Percentiles rank a stretch among this genome's conserved stretches.
Evolutionary conservation across 2,329 filamentous ascomycete genomes (phyloP).

Genomic region (Beauveria varroae): DNA sequence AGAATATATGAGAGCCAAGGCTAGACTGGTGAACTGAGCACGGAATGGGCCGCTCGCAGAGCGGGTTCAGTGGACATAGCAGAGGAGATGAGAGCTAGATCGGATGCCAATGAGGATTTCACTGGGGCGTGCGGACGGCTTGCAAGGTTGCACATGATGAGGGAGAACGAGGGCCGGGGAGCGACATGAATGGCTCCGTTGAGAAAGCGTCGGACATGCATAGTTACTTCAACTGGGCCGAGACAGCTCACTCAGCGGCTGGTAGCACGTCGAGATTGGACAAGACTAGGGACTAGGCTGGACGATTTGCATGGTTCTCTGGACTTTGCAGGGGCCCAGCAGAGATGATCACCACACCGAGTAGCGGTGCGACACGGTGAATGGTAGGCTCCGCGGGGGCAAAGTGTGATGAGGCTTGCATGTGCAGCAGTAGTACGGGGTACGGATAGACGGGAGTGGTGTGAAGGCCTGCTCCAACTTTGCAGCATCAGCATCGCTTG

Average conservation of each 20-base stretch:
- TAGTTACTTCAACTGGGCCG: background rate
- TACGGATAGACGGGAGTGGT: background rate
- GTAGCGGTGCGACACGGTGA: constrained; percentile 3
- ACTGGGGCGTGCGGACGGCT: background rate
- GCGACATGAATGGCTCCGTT: constrained; percentile 8
- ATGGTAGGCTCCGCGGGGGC: background rate
- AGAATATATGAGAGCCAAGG: constrained; percentile 6
- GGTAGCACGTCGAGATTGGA: constrained; percentile 6
- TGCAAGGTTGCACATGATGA: constrained; percentile 4
- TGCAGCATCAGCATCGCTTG: background rate
- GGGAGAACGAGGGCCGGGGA: background rate
- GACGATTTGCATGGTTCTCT: background rate
- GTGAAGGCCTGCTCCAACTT: background rate
- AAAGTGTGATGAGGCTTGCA: constrained; percentile 10
- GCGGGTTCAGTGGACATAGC: background rate
- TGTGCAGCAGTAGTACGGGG: background rate
- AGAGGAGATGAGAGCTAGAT: background rate
- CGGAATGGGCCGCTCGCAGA: background rate
- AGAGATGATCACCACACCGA: background rate
- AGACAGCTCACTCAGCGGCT: constrained; percentile 2
- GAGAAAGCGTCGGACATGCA: background rate
- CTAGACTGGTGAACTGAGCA: background rate
- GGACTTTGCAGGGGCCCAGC: background rate
- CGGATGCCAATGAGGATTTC: constrained; percentile 1
- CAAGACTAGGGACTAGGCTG: background rate